Evolutionary conservation across 1,284 basidiomycete species (phyloP), one percentile per base, ranked within the genome.

Genomic region (Bjerkandera adusta): DNA sequence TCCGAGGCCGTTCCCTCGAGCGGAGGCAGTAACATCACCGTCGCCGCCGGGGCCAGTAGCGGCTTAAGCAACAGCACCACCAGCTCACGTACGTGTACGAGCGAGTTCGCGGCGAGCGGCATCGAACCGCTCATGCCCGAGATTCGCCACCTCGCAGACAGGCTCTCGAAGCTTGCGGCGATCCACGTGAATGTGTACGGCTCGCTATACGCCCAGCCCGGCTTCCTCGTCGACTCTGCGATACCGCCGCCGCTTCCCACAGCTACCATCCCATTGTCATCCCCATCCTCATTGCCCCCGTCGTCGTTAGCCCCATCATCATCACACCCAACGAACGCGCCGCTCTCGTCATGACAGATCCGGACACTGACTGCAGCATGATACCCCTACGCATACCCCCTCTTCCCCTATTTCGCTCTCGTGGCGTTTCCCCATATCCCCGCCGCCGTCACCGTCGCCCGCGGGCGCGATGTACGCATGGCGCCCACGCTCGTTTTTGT

Each of bases 101-200:
- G 30, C 5, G 26, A 44, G 48, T 37, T 44, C 57, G 56, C 50
- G 21, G 59, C 72, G 36, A 73, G 75, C 40, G 87, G 86, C 22
- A 78, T 90, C 69, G 83, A 85, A 57, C 76, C 83, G 27, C 72
- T 92, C 43, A 65, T 73, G 47, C 77, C 80, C 33, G 88, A 92
- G 64, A 79, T 91, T 50, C 69, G 71, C 25, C 69, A 77, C 18
- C 73, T 92, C 35, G 77, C 77, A 22, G 81, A 88, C 55, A 78
- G 83, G 58, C 73, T 89, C 33, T 74, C 82, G 36, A 79, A 81
- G 52, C 71, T 92, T 41, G 81, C 82, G 5, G 68, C 77, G 41
- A 81, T 89, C 53, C 88, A 91, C 62, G 69, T 88, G 45, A 77
- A 81, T 55, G 82, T 86, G 37, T 90, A 88, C 62, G 69, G 85